phyloP scores from a whole-genome alignment of 306 rosid species.

The Rubus idaeus region DNA sequence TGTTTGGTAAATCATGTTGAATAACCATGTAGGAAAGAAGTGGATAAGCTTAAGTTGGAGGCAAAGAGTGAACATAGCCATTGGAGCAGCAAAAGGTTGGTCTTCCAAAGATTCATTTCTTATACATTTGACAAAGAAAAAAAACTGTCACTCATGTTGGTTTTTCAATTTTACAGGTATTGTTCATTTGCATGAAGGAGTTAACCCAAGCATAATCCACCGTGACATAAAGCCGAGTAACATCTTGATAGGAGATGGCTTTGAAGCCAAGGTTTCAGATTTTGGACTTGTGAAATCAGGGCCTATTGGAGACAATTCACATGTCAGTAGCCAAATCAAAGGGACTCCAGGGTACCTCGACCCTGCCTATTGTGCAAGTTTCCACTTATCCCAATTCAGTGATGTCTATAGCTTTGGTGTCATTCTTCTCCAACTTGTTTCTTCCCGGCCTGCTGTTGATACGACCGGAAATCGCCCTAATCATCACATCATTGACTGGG shows the following conservation, averaged over 20 bases:
- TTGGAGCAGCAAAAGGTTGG: conserved; percentile 80
- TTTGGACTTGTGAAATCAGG: conserved; percentile 79
- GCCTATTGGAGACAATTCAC: conserved; percentile 69
- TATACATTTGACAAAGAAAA: background rate
- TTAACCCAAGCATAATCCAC: conserved; percentile 67
- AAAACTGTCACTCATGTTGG: background rate
- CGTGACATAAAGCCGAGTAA: conserved; percentile 84
- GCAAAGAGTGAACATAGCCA: conserved; percentile 72
- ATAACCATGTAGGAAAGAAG: conserved; percentile 39
- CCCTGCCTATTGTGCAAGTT: conserved; percentile 76
- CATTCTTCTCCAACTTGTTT: conserved; percentile 72
- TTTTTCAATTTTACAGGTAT: conserved; percentile 45
- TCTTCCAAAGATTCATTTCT: background rate
- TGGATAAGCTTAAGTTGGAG: conserved; percentile 70
- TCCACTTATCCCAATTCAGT: conserved; percentile 68
- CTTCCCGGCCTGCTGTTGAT: conserved; percentile 66
- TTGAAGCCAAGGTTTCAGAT: conserved; percentile 82
- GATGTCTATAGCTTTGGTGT: conserved; percentile 87
- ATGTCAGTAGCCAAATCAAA: conserved; percentile 88
- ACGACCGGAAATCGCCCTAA: conserved; percentile 23
- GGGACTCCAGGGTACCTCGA: conserved; percentile 93
- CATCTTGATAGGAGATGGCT: conserved; percentile 69
- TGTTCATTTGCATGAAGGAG: conserved; percentile 74
- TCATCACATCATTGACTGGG: conserved; percentile 70
- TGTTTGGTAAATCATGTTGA: background rate